These are phyloP conservation scores for Lachnellula occidentalis DNA, from an alignment of 2,329 filamentous ascomycete species.

Conservation along the genomic window DNA sequence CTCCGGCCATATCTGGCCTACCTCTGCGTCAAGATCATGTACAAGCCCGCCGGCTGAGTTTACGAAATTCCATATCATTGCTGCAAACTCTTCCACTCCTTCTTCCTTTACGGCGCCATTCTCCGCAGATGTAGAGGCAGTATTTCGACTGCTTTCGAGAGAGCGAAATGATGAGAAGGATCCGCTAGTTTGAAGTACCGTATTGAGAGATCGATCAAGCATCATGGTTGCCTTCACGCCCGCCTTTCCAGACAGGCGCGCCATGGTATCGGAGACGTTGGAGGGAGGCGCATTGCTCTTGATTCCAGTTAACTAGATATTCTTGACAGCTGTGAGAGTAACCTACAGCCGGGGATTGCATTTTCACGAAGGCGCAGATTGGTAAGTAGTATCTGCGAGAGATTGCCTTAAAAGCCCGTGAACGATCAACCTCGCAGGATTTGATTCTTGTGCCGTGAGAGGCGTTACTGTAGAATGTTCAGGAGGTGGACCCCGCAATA, in stretches of 20 bases:
- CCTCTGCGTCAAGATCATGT: slow-evolving; percentile 67
- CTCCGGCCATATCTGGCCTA: slow-evolving; percentile 27
- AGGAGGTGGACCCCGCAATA: background rate
- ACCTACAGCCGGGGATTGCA: background rate
- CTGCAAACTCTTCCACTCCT: slow-evolving; percentile 63
- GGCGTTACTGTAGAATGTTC: background rate
- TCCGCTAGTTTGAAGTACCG: slow-evolving; percentile 71
- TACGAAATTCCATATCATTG: slow-evolving; percentile 71
- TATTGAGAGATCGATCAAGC: slow-evolving; percentile 64
- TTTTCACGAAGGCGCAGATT: background rate
- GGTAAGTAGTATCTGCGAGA: background rate
- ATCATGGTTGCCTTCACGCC: slow-evolving; percentile 75
- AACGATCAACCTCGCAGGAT: too few relatives aligned
- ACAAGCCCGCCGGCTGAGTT: slow-evolving; percentile 63
- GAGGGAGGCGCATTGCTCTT: background rate
- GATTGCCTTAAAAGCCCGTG: too few relatives aligned
- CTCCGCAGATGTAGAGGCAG: slow-evolving; percentile 6
- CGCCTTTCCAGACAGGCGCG: slow-evolving; percentile 62
- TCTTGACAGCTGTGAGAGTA: too few relatives aligned
- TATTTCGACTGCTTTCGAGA: slow-evolving; percentile 15
- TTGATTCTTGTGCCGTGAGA: too few relatives aligned
- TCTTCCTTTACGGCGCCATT: slow-evolving; percentile 2
- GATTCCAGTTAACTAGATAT: background rate
- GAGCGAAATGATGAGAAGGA: slow-evolving; percentile 42
- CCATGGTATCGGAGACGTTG: slow-evolving; percentile 23